Conservation (phyloP, 495 filamentous ascomycete genomes). For the Daldinia vernicosa region DNA sequence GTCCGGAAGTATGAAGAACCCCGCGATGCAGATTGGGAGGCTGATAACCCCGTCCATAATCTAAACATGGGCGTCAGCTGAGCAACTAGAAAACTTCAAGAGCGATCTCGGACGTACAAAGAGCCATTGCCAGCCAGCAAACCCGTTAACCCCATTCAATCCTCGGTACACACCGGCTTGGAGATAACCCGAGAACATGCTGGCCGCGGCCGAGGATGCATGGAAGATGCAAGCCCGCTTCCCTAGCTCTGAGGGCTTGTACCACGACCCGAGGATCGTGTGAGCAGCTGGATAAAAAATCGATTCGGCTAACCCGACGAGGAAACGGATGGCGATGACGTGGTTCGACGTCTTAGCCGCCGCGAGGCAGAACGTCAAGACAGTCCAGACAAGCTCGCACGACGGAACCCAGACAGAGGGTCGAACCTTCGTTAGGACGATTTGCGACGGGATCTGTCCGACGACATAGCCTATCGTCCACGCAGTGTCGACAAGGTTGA, state of each 20-base stretch:
- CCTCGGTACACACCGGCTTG: constrained; percentile 58
- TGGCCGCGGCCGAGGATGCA: constrained; percentile 46
- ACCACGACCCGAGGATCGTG: constrained; percentile 47
- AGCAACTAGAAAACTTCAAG: neutral
- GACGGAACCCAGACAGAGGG: constrained; percentile 58
- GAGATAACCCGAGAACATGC: constrained; percentile 54
- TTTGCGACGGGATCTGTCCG: constrained; percentile 50
- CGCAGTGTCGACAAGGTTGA: constrained; percentile 44
- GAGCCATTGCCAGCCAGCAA: constrained; percentile 64
- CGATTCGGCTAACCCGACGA: constrained; percentile 59
- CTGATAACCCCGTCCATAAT: constrained; percentile 59
- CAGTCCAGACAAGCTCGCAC: constrained; percentile 50
- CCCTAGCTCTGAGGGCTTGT: constrained; percentile 41
- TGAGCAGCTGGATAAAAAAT: constrained; percentile 51
- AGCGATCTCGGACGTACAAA: constrained; percentile 42
- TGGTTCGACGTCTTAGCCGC: constrained; percentile 42
- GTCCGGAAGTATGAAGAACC: constrained; percentile 56
- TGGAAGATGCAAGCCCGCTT: constrained; percentile 53
- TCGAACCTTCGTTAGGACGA: constrained; percentile 55
- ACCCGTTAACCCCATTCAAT: constrained; percentile 54
- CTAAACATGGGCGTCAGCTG: constrained; percentile 16
- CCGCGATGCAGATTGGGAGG: constrained; percentile 56
- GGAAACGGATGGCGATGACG: constrained; percentile 52
- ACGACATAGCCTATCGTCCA: constrained; percentile 53
- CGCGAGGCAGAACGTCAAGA: constrained; percentile 48